phyloP scores from a whole-genome alignment of 164 flowering plant species.

The Brasenia schreberi region DNA sequence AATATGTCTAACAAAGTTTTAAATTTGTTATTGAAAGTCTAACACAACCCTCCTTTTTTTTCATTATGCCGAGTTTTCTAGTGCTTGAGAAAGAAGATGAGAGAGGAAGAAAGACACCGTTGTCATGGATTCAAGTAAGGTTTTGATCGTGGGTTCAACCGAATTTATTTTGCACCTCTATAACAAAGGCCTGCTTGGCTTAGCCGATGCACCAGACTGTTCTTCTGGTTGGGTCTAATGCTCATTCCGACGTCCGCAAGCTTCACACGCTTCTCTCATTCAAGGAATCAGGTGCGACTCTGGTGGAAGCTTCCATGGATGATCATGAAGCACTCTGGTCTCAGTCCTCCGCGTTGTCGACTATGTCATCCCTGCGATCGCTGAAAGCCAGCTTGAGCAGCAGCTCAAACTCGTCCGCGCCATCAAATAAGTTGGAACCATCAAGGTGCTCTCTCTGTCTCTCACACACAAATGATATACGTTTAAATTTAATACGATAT shows the following conservation, averaged over 20 bases:
- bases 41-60: too few relatives aligned
- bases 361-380: conserved; percentile 23
- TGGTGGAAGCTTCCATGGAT: conserved; percentile 23
- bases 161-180: not conserved
- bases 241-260: conserved; percentile 29
- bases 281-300: conserved; percentile 12
- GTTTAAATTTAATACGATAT: too few relatives aligned
- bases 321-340: conserved; percentile 48
- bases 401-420: conserved; percentile 62
- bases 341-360: conserved; percentile 46
- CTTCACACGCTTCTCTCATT: conserved; percentile 29
- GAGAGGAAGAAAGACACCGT: too few relatives aligned
- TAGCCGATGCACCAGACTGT: not conserved
- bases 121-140: not conserved
- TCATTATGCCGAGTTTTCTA: too few relatives aligned
- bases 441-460: conserved; percentile 24
- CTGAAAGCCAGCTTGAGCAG: conserved; percentile 47
- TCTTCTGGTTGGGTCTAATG: not conserved
- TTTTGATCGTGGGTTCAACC: not conserved
- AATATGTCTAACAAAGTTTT: too few relatives aligned
- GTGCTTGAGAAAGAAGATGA: too few relatives aligned
- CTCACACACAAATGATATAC: not conserved
- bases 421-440: conserved; percentile 57
- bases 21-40: too few relatives aligned
- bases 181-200: not conserved